Base-by-base conservation (phyloP, 345 rosid genomes). In the Populus pruinosa region DNA sequence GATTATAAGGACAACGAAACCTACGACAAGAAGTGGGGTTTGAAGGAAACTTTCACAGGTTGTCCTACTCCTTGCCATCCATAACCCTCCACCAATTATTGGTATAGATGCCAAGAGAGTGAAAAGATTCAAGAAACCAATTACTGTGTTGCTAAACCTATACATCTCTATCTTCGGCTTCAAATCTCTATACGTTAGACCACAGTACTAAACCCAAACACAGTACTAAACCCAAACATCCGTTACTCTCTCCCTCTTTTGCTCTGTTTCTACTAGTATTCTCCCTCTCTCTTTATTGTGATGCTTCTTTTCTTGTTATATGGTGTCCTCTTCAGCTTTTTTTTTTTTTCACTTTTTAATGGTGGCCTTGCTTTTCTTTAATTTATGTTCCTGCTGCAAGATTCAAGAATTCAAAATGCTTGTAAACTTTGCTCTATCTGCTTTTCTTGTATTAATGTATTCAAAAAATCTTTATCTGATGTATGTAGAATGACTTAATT, bases 21-120 rank as follows among this genome's bases (percentile, higher is more conserved):
- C 98, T 21, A 96, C 36, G 25, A 94, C 80, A 1, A 96, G 85
- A 59, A 94, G 94, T 44, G 97, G 98, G 33, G 90, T 94, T 75
- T 91, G 99, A 33, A 96, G 93, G 71, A 91, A 93, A 77, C 88
- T 87, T 62, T 91, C 94, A 74, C 99, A 96, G 39, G 92, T 92
- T 59, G 93, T 86, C 82, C 86, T 87, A 81, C 91, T 93, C 82
- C 73, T 89, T 56, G 91, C 94, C 97, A 96, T 86, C 98, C 98
- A 91, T 63, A 96, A 82, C 12, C 95, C 99, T 4, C 89, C 92
- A 9, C 97, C 99, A 63, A 96, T 90, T 78, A 96, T 87, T 29
- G 94, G 97, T 65, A 96, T 86, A 25, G 99, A 91, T 23, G 95
- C 91, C 31, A 96, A 49, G 71, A 96, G 92, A 25, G 97, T 92